Evolutionary conservation across 495 filamentous ascomycete species (phyloP).

Genomic region (Penicillium mononematosum): DNA sequence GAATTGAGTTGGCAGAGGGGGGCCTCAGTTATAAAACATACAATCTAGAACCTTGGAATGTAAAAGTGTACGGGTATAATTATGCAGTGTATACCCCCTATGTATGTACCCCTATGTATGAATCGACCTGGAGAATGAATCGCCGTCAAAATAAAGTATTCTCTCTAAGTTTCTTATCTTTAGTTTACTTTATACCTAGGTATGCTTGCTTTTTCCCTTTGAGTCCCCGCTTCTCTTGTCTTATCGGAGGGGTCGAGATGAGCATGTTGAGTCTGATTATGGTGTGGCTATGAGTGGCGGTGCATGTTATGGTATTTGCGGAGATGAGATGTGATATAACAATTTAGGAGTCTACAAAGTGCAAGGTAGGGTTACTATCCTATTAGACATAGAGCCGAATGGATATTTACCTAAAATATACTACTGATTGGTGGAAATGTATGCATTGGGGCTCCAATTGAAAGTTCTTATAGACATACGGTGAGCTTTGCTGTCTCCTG

Average conservation of each 20-base stretch:
- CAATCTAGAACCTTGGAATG: too few relatives aligned
- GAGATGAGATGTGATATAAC: too few relatives aligned
- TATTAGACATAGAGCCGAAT: not conserved
- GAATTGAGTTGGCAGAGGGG: not conserved
- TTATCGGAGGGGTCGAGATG: not conserved
- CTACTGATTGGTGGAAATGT: not conserved
- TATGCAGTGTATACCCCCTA: not conserved
- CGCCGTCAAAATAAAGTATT: not conserved
- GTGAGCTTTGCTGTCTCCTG: not conserved
- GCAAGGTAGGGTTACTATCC: too few relatives aligned
- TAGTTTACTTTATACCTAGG: not conserved
- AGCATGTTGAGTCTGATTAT: too few relatives aligned
- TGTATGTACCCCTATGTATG: not conserved
- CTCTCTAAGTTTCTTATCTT: not conserved
- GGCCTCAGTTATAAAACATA: not conserved
- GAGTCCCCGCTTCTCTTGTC: not conserved
- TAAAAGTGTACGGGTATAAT: not conserved
- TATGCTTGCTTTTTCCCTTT: not conserved
- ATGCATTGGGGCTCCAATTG: not conserved
- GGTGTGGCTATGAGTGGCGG: too few relatives aligned
- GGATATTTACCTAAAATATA: not conserved
- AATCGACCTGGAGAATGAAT: not conserved
- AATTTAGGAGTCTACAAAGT: too few relatives aligned
- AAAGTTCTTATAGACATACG: not conserved
- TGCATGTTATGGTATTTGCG: too few relatives aligned